Percentiles rank a stretch among this genome's conserved stretches.
phyloP scores from a whole-genome alignment of 148 eudicot genomes.

The Bassia scoparia region DNA sequence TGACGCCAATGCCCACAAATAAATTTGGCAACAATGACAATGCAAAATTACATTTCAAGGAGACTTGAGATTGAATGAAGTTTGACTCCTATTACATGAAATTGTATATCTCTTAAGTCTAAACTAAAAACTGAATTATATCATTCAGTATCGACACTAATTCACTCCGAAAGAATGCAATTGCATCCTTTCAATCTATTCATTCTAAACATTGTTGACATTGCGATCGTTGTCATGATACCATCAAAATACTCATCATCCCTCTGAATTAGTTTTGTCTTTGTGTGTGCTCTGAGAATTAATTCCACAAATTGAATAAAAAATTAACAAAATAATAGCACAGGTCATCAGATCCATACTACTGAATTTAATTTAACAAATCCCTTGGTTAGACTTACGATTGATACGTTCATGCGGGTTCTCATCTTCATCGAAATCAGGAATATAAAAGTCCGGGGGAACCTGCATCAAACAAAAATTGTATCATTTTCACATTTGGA shows the following conservation, averaged over 20 bases:
- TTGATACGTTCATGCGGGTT: slow-evolving; percentile 81
- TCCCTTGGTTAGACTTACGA: slow-evolving; percentile 50
- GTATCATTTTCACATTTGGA: neutral
- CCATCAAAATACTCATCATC: slow-evolving; percentile 92
- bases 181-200: neutral
- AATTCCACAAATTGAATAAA: slow-evolving; percentile 1
- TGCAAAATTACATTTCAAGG: too few species aligned
- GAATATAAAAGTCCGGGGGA: slow-evolving; percentile 96
- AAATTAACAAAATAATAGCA: neutral
- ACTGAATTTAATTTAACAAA: neutral
- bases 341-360: neutral
- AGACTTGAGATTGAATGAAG: neutral
- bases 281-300: slow-evolving; percentile 56
- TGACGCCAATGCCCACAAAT: too few species aligned
- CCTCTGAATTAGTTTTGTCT: slow-evolving; percentile 78
- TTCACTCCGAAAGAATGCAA: slow-evolving; percentile 12
- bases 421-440: slow-evolving; percentile 90
- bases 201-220: slow-evolving; percentile 41
- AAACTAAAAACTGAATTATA: slow-evolving; percentile 4
- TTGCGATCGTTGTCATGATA: slow-evolving; percentile 73
- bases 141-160: slow-evolving; percentile 4
- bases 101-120: neutral
- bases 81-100: neutral
- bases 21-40: too few species aligned
- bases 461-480: slow-evolving; percentile 58